A percentile compares a stretch with the other conserved stretches of the same genome.
These are phyloP conservation scores for Helianthus tuberosus DNA, from an alignment of 129 eudicot species.

Conservation along the genomic window DNA sequence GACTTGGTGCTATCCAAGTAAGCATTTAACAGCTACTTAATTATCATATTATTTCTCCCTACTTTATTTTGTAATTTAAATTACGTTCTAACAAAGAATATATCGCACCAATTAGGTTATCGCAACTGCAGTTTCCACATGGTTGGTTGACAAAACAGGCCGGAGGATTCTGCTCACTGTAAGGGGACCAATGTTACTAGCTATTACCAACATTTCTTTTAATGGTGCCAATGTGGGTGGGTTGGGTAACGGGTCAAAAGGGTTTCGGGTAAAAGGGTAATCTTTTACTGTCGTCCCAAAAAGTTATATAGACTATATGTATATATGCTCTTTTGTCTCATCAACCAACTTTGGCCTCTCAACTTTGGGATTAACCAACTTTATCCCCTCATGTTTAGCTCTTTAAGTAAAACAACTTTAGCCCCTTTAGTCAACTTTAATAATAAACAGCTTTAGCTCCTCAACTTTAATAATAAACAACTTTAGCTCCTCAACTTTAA, in stretches of 20 bases:
- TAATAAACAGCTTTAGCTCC: too few species aligned
- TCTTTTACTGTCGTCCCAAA: not conserved
- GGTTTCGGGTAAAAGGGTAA: slow-evolving; percentile 6
- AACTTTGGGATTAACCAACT: too few species aligned
- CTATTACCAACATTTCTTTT: slow-evolving; percentile 5
- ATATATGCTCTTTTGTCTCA: too few species aligned
- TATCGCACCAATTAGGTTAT: slow-evolving; percentile 52
- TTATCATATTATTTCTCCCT: not conserved
- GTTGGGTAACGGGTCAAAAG: slow-evolving; percentile 15
- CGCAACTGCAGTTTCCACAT: slow-evolving; percentile 84
- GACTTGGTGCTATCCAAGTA: slow-evolving; percentile 95
- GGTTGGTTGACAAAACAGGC: slow-evolving; percentile 97
- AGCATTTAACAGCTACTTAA: slow-evolving; percentile 20
- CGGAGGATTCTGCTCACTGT: slow-evolving; percentile 88
- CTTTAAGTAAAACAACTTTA: too few species aligned
- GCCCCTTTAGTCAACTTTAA: too few species aligned
- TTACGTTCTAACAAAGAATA: slow-evolving; percentile 2
- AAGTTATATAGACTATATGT: not conserved
- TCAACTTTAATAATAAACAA: too few species aligned
- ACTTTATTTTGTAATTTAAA: slow-evolving; percentile 5
- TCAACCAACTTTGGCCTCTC: too few species aligned
- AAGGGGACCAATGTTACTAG: slow-evolving; percentile 35
- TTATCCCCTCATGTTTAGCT: too few species aligned
- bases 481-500: too few species aligned
- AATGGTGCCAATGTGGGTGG: not conserved